phyloP scores from a whole-genome alignment of 2,329 filamentous ascomycete genomes.

The Aureobasidium melanogenum region DNA sequence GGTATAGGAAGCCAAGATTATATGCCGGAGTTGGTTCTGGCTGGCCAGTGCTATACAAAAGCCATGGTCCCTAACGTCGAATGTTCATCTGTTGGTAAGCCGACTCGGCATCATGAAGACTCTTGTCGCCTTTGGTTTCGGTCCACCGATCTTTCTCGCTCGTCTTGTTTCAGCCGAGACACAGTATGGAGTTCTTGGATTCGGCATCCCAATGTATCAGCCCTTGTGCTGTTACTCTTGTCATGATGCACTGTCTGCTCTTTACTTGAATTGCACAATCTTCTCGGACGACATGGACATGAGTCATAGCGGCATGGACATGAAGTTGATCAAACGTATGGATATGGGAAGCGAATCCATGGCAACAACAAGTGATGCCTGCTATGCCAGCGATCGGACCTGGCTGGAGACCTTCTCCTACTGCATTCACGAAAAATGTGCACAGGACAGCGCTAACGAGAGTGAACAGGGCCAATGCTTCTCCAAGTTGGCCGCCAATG shows the following conservation, averaged over 20 bases:
- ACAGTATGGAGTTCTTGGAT: slow-evolving; percentile 17
- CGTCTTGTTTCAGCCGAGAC: neutral
- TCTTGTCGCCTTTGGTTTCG: neutral
- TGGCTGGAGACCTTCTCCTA: slow-evolving; percentile 24
- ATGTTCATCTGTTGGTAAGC: too few species aligned
- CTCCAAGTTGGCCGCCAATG: neutral
- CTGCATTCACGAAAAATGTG: slow-evolving; percentile 22
- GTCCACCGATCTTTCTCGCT: neutral
- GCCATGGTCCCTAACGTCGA: neutral
- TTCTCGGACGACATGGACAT: neutral
- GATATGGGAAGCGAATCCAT: slow-evolving; percentile 7
- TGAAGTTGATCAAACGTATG: neutral
- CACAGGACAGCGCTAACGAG: slow-evolving; percentile 6
- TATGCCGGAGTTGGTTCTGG: neutral
- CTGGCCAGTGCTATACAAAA: neutral
- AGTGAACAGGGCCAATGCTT: neutral
- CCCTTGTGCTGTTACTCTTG: slow-evolving; percentile 20
- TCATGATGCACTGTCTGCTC: slow-evolving; percentile 14
- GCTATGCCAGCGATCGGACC: slow-evolving; percentile 22
- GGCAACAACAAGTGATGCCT: slow-evolving; percentile 19
- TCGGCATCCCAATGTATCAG: slow-evolving; percentile 19
- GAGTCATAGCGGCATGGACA: neutral
- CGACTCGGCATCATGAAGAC: neutral
- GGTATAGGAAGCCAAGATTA: too few species aligned
- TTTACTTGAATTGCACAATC: slow-evolving; percentile 10